Evolutionary conservation across 2,329 filamentous ascomycete genomes (phyloP).

Genomic region (Davidsoniella neocaledoniae): DNA sequence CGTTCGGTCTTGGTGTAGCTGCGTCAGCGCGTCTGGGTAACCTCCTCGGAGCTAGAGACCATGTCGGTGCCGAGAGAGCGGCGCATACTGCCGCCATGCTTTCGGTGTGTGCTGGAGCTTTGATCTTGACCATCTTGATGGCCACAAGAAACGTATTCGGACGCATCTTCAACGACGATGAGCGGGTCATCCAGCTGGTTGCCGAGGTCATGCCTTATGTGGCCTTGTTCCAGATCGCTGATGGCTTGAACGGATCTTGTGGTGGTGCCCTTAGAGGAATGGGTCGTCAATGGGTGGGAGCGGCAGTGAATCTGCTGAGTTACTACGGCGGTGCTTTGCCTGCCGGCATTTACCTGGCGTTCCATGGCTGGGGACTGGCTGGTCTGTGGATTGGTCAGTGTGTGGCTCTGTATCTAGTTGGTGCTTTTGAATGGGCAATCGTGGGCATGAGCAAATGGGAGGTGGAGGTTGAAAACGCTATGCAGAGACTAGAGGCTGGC

Average conservation of each 20-base stretch:
- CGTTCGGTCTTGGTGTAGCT: slow-evolving; percentile 73
- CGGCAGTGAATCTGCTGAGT: slow-evolving; percentile 62
- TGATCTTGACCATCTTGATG: slow-evolving; percentile 55
- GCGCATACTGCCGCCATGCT: slow-evolving; percentile 62
- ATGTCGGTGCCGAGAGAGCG: slow-evolving; percentile 49
- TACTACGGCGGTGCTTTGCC: slow-evolving; percentile 75
- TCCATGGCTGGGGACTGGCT: slow-evolving; percentile 66
- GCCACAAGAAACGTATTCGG: slow-evolving; percentile 56
- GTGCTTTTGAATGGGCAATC: slow-evolving; percentile 60
- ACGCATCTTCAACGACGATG: slow-evolving; percentile 65
- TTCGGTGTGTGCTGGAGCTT: slow-evolving; percentile 48
- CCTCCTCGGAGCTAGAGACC: slow-evolving; percentile 51
- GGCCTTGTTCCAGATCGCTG: slow-evolving; percentile 77
- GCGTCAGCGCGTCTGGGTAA: slow-evolving; percentile 66
- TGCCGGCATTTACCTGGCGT: slow-evolving; percentile 68
- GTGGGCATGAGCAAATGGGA: slow-evolving; percentile 67
- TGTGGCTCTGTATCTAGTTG: slow-evolving; percentile 65
- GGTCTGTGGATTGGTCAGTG: slow-evolving; percentile 77
- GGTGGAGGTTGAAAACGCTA: slow-evolving; percentile 51
- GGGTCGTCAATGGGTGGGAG: slow-evolving; percentile 75
- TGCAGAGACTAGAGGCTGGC: slow-evolving; percentile 45
- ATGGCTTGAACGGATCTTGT: slow-evolving; percentile 72
- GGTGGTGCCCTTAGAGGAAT: slow-evolving; percentile 68
- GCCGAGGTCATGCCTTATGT: slow-evolving; percentile 70
- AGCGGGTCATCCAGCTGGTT: slow-evolving; percentile 53